Base-by-base conservation (phyloP, 129 eudicot genomes). In the Lactuca sativa region DNA sequence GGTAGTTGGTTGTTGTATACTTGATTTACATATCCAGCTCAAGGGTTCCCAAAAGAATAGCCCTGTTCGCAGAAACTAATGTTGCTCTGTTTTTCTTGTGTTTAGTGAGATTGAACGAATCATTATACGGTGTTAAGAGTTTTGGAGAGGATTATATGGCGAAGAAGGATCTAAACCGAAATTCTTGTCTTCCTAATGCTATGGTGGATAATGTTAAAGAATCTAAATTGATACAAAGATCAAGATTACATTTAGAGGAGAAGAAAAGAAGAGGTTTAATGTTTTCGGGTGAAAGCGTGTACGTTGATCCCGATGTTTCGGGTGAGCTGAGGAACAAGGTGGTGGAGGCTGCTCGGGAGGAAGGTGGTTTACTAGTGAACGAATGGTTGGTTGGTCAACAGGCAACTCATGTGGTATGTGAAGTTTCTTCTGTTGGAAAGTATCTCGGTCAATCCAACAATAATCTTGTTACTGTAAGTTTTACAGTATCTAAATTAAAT, bases 321-420 rank as follows among this genome's bases (percentile, higher is more conserved):
- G 74, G 77, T 5, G 92, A 86, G 65, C 66, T 93, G 65, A 81
- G 62, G 14, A 64, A 66, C 64, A 89, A 92, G 97, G 88, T 93
- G 66, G 75, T 69, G 2, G 87, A 89, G 70, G 83, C 85, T 79
- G 90, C 69, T 47, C 61, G 71, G 2, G 75, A 53, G 43, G 90
- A 83, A 76, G 95, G 97, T 75, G 93, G 83, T 59, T 74, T 67
- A 38, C 53, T 85, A 56, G 72, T 84, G 56, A 74, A 80, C 58
- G 80, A 56, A 65, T 93, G 92, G 95, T 78, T 74, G 63, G 74
- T 82, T 82, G 97, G 95, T 73, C 84, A 77, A 62, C 68, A 78
- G 64, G 91, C 86, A 56, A 85, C 78, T 80, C 82, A 93, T 77
- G 87, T 93, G 5, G 99, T 93, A 18, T 93, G 99, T 75, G 99